A percentile compares a stretch with the other conserved stretches of the same genome.
Conservation (phyloP, 225 moss, liverwort and hornwort species). For the Climacium dendroides region DNA sequence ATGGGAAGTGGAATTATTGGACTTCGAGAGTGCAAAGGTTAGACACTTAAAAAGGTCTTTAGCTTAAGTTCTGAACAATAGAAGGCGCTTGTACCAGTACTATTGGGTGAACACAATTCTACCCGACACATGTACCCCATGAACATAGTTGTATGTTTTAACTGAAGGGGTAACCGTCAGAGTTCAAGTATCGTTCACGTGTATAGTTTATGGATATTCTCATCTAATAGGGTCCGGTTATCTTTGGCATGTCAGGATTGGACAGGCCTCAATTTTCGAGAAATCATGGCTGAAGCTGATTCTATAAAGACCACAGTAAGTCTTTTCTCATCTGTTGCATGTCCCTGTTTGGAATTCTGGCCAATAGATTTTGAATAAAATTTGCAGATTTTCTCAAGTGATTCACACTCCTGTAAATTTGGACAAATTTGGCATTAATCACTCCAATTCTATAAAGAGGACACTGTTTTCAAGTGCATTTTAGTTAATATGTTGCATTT, state of each 20-base stretch:
- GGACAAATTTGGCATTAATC: neutral
- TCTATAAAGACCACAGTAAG: constrained; percentile 66
- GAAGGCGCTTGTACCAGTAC: neutral
- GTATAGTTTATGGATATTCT: neutral
- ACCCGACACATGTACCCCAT: neutral
- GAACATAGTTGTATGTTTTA: neutral
- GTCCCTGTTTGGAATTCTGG: neutral
- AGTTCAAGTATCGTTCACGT: neutral
- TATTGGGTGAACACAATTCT: neutral
- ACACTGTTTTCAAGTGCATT: neutral
- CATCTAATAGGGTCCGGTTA: neutral
- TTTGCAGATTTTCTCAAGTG: neutral
- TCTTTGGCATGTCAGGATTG: constrained; percentile 56
- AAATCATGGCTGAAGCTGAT: constrained; percentile 88
- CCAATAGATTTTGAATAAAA: neutral
- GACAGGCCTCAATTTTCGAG: constrained; percentile 82
- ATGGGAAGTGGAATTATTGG: constrained; percentile 90
- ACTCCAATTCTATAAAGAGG: neutral
- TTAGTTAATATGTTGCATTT: neutral
- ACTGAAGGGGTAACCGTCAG: neutral
- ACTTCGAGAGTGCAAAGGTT: constrained; percentile 77
- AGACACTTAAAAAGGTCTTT: neutral
- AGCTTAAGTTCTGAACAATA: neutral
- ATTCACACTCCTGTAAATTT: neutral
- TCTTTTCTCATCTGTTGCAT: neutral